Base-by-base conservation (phyloP, 2,329 filamentous ascomycete genomes). In the Pseudocercospora fijiensis region DNA sequence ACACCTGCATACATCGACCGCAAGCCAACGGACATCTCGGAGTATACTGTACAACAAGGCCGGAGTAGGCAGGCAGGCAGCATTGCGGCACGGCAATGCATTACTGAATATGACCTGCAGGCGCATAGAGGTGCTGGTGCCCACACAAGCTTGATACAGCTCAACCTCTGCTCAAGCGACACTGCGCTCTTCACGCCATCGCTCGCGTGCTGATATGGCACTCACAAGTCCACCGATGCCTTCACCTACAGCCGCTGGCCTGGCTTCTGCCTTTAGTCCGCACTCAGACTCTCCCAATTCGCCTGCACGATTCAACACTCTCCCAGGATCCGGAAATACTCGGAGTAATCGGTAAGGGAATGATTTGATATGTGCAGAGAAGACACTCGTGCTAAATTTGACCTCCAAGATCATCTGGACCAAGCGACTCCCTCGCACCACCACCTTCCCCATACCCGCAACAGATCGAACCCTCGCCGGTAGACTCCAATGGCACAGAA, bases 401-500 rank as follows among this genome's bases (percentile, higher is more conserved):
- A 63, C 16, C 52, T 27, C 43, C 28, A 71, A 79, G 80, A 71
- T 78, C 80, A 58, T 80, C 79, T 62, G 75, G 81, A 78, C 72
- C 74, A 58, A 77, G 75, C 62, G 80, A 82, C 72, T 79, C 80
- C 69, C 77, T 83, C 58, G 74, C 78, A 51, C 81, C 80, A 45
- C 80, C 79, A 41, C 76, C 78, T 16, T 82, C 79, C 67, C 81
- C 80, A 28, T 89, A 81, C 77, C 85, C 74, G 84, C 86, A 77
- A 83, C 89, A 66, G 69, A 88, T 92, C 59, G 90, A 91, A 45
- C 91, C 91, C 9, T 94, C 91, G 18, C 91, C 91, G 7, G 90
- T 94, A 24, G 92, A 92, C 57, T 95, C 91, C 43, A 93, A 90
- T 74, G 90, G 90, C 64, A 95, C 91, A 24, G 90, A 89, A 72